Evolutionary conservation across 805 yeast genomes (phyloP).

Genomic region (Candida anglica): DNA sequence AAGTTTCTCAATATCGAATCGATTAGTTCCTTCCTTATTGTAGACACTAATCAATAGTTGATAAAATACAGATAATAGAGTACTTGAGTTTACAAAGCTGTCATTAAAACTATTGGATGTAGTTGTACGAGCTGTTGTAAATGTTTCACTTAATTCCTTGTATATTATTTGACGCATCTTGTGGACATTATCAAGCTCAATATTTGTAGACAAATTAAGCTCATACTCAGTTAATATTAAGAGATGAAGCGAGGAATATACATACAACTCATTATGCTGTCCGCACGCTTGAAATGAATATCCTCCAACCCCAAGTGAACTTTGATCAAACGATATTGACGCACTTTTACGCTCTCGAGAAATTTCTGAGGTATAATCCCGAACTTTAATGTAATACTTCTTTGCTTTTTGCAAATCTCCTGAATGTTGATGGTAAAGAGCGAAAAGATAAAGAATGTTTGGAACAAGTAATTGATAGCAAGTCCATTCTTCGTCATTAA

Average conservation of each 20-base stretch:
- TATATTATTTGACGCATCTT: background rate
- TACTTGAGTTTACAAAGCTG: constrained; percentile 1
- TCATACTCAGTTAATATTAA: constrained; percentile 22
- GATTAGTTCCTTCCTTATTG: background rate
- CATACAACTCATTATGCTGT: constrained; percentile 22
- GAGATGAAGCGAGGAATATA: constrained; percentile 26
- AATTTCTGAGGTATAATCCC: constrained; percentile 15
- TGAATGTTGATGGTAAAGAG: constrained; percentile 31
- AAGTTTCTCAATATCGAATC: background rate
- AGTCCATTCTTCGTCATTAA: constrained; percentile 36
- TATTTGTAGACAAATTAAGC: constrained; percentile 1
- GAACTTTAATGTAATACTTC: constrained; percentile 33
- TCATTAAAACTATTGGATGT: background rate
- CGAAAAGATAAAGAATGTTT: constrained; percentile 33
- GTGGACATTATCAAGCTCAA: background rate
- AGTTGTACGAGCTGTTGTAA: background rate
- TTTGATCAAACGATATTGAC: constrained; percentile 10
- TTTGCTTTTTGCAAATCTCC: constrained; percentile 36
- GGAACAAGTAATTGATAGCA: constrained; percentile 34
- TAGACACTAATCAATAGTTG: constrained; percentile 1
- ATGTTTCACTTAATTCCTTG: background rate
- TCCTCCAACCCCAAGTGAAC: constrained; percentile 20
- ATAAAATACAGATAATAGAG: background rate
- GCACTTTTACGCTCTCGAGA: constrained; percentile 1
- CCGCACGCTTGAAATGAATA: constrained; percentile 13